Evolutionary conservation across 2,329 filamentous ascomycete species (phyloP).

Genomic region (Podosphaera xanthii): DNA sequence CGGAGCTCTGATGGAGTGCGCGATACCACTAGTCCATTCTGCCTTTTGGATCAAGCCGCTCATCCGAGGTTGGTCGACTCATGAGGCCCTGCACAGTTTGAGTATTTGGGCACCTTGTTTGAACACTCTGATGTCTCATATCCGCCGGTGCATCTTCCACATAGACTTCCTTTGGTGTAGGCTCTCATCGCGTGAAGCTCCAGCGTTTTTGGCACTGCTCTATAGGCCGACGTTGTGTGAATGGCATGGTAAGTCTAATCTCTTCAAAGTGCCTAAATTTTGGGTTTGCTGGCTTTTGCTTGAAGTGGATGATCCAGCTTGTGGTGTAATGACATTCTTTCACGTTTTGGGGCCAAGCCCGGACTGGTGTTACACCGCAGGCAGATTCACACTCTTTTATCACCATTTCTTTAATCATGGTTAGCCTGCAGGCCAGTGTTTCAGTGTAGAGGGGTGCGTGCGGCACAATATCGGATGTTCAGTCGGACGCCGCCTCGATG

Average conservation of each 20-base stretch:
- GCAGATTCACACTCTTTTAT: not conserved
- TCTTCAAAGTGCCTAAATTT: not conserved
- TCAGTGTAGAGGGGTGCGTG: not conserved
- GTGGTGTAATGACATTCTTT: not conserved
- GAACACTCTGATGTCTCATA: not conserved
- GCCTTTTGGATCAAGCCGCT: not conserved
- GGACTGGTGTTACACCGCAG: not conserved
- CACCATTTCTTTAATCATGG: not conserved
- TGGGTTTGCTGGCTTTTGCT: not conserved
- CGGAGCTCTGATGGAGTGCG: no score
- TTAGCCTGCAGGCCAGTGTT: not conserved
- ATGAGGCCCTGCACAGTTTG: no score
- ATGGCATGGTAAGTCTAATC: not conserved
- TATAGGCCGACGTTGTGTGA: not conserved
- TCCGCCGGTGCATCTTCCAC: not conserved
- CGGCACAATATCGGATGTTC: not conserved
- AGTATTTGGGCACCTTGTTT: no score
- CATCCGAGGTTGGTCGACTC: not conserved
- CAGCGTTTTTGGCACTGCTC: not conserved
- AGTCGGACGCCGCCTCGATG: not conserved
- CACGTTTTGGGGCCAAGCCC: not conserved
- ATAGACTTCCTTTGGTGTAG: not conserved
- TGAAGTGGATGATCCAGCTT: not conserved
- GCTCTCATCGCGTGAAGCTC: not conserved
- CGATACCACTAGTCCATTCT: not conserved